A percentile compares a stretch with the other conserved stretches of the same genome.
Evolutionary conservation across 257 asterid genomes (phyloP).

Genomic region (Fraxinus americana): DNA sequence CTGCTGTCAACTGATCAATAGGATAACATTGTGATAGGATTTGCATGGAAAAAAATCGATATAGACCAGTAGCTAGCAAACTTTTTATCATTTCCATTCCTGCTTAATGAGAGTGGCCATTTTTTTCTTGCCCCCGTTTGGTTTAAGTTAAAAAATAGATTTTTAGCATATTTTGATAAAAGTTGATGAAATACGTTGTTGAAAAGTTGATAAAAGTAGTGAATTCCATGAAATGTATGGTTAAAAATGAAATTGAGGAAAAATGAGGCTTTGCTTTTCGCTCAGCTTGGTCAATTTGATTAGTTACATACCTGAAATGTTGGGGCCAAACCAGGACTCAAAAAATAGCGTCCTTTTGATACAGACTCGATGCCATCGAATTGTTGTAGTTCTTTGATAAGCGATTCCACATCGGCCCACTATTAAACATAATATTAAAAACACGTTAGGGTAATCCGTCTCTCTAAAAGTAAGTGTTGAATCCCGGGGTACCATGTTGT

Average conservation of each 20-base stretch:
- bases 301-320: conserved; percentile 75
- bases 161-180: too few species aligned
- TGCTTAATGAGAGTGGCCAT: not conserved
- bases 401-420: conserved; percentile 91
- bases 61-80: not conserved
- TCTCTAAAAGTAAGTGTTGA: not conserved
- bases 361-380: conserved; percentile 79
- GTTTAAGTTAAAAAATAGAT: too few species aligned
- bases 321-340: conserved; percentile 98
- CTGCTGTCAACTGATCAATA: not conserved
- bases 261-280: not conserved
- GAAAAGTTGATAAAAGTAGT: too few species aligned
- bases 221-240: too few species aligned
- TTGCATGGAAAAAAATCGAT: not conserved
- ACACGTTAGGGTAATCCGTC: not conserved
- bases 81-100: not conserved
- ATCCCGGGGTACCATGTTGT: not conserved
- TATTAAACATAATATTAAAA: conserved; percentile 29
- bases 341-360: conserved; percentile 75
- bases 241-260: too few species aligned
- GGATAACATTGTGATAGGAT: not conserved
- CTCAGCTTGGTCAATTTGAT: not conserved
- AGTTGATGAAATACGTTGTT: too few species aligned
- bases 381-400: conserved; percentile 66
- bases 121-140: not conserved